These are phyloP conservation scores for Phytopythium helicoides DNA, from an alignment of 352 stramenopile species.

Conservation along the genomic window DNA sequence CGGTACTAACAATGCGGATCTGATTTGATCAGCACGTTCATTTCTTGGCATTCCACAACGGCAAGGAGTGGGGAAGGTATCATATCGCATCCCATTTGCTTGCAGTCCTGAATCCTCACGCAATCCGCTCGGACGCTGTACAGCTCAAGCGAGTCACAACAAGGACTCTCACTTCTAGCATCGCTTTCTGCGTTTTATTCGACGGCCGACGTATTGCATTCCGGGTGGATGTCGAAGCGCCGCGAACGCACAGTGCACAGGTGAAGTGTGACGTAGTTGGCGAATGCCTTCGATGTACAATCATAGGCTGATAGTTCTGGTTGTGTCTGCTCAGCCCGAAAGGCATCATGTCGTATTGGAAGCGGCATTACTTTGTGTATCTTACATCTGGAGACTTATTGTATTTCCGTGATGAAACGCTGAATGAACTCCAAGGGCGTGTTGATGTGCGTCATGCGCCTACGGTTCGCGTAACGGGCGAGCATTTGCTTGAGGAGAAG, in stretches of 20 bases:
- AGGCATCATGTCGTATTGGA: conserved; percentile 86
- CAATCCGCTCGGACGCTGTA: too few species aligned
- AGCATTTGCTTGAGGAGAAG: conserved; percentile 69
- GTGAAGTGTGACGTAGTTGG: not conserved
- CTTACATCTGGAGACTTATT: conserved; percentile 68
- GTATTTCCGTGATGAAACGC: conserved; percentile 75
- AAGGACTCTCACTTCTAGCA: conserved; percentile 72
- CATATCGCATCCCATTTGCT: too few species aligned
- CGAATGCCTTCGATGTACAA: too few species aligned
- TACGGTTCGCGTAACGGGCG: conserved; percentile 73
- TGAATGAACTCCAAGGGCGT: conserved; percentile 66
- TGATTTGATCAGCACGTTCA: conserved; percentile 52
- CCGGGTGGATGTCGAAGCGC: conserved; percentile 72
- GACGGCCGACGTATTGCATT: conserved; percentile 64
- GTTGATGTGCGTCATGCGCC: conserved; percentile 78
- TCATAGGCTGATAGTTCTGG: not conserved
- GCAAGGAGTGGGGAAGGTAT: conserved; percentile 63
- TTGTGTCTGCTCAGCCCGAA: conserved; percentile 23
- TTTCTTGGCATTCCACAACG: conserved; percentile 72
- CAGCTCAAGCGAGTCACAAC: conserved; percentile 68
- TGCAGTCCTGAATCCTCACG: too few species aligned
- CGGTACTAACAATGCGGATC: not conserved
- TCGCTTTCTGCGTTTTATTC: conserved; percentile 78
- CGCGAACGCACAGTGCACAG: conserved; percentile 69
- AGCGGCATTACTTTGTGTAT: conserved; percentile 80